Evolutionary conservation across 257 asterid species (phyloP).

Genomic region (Gentiana straminea): DNA sequence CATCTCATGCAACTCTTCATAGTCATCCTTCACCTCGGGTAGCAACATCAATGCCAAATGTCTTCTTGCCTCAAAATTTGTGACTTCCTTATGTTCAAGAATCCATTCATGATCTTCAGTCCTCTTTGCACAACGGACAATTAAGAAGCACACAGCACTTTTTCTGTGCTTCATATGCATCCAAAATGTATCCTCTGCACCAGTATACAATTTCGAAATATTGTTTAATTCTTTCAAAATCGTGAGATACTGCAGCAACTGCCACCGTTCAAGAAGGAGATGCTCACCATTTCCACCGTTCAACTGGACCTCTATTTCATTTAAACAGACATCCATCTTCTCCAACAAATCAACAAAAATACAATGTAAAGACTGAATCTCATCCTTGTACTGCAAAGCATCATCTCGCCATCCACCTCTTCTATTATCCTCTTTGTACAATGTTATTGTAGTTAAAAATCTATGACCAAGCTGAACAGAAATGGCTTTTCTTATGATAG

Average conservation of each 20-base stretch:
- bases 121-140: conserved; percentile 60
- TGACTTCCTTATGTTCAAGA: conserved; percentile 59
- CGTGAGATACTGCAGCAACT: conserved; percentile 61
- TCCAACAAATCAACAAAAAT: conserved; percentile 38
- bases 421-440: conserved; percentile 18
- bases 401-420: background rate
- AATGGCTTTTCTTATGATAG: conserved; percentile 30
- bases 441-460: conserved; percentile 27
- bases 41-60: conserved; percentile 73
- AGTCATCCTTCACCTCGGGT: conserved; percentile 81
- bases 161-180: conserved; percentile 42
- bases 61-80: conserved; percentile 73
- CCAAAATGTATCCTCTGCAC: conserved; percentile 59
- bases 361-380: conserved; percentile 27
- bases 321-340: conserved; percentile 42
- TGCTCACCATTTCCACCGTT: conserved; percentile 22
- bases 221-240: conserved; percentile 58
- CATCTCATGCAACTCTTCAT: conserved; percentile 86
- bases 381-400: conserved; percentile 19
- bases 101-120: conserved; percentile 71
- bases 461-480: conserved; percentile 11
- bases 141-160: conserved; percentile 46
- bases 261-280: conserved; percentile 35
- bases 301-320: conserved; percentile 40
- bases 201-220: conserved; percentile 45